Conservation (phyloP, 179 eudicot genomes). For the Corrigiola litoralis region DNA sequence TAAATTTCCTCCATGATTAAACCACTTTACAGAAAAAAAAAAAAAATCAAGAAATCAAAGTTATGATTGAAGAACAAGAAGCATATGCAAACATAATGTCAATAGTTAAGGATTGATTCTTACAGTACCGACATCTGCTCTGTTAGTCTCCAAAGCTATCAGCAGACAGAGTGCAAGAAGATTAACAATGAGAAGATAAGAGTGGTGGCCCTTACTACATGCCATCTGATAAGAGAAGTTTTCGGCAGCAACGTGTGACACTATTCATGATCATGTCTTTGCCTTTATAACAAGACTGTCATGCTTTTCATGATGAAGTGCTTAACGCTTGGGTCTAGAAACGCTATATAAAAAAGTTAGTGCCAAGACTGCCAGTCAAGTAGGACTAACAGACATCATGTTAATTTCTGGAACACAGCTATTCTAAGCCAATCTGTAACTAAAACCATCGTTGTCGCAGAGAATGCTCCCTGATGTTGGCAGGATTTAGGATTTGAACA, state of each 20-base stretch:
- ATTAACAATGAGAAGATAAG: neutral
- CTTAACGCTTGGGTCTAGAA: too few relatives aligned
- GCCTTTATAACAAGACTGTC: neutral
- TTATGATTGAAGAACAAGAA: neutral
- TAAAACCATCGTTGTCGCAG: too few relatives aligned
- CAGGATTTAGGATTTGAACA: too few relatives aligned
- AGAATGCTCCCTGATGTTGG: too few relatives aligned
- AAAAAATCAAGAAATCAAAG: neutral
- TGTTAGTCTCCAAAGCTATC: neutral
- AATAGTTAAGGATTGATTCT: neutral
- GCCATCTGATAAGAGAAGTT: neutral
- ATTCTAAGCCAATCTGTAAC: too few relatives aligned
- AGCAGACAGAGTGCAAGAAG: constrained; percentile 4
- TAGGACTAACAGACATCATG: constrained; percentile 12
- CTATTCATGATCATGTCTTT: neutral
- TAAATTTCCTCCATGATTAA: constrained; percentile 35
- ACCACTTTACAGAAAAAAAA: constrained; percentile 11
- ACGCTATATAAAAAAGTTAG: too few relatives aligned
- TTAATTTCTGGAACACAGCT: too few relatives aligned
- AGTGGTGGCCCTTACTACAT: neutral
- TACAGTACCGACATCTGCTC: constrained; percentile 23
- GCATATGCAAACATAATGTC: too few relatives aligned
- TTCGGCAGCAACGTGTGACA: neutral
- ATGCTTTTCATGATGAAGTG: constrained; percentile 17
- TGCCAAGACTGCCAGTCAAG: too few relatives aligned